These are phyloP conservation scores for Saccharum spontaneum DNA, from an alignment of 176 grass and related monocot species.

Conservation along the genomic window DNA sequence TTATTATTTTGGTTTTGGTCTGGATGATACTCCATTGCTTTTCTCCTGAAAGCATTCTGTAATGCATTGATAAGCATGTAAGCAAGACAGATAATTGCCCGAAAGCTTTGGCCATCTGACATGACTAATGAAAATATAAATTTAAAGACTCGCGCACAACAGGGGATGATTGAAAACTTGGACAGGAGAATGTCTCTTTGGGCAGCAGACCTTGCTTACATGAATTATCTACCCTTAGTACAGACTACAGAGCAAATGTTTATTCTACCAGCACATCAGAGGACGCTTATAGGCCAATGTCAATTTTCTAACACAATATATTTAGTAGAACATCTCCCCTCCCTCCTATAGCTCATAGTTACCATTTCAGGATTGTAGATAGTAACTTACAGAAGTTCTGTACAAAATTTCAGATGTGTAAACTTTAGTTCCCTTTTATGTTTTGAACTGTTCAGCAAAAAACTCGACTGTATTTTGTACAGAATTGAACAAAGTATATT, in stretches of 20 bases:
- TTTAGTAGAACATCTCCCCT: not conserved
- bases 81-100: not conserved
- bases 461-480: not conserved
- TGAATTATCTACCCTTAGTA: not conserved
- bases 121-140: not conserved
- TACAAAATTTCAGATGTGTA: not conserved
- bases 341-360: not conserved
- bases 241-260: not conserved
- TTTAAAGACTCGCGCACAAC: not conserved
- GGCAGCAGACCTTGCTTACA: not conserved
- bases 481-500: not conserved
- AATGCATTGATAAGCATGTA: slow-evolving; percentile 33
- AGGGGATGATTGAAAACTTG: not conserved
- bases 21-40: slow-evolving; percentile 88
- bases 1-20: slow-evolving; percentile 84
- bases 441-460: slow-evolving; percentile 3
- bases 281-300: not conserved
- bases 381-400: not conserved
- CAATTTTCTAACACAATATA: not conserved
- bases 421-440: not conserved
- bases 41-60: slow-evolving; percentile 79
- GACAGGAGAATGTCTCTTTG: not conserved
- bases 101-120: slow-evolving; percentile 10
- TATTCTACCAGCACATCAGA: not conserved
- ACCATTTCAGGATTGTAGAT: not conserved